Base-by-base conservation (phyloP, 2,329 filamentous ascomycete species). In the Zopfia rhizophila region DNA sequence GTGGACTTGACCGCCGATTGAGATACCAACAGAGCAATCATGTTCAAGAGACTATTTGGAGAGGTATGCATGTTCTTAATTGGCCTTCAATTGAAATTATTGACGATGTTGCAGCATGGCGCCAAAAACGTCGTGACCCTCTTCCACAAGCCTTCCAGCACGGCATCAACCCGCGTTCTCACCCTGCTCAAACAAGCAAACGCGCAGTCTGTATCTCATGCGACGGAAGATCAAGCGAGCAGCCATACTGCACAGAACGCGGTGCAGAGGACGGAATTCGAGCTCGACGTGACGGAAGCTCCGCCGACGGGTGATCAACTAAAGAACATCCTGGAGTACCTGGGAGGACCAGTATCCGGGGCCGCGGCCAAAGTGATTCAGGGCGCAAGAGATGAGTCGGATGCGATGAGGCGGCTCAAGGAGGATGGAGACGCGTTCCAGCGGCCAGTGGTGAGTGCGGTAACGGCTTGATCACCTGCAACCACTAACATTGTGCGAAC, bases 111-210 rank as follows among this genome's bases (percentile, higher is more conserved):
- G n/a, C 45, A 76, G 77, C 66, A 72, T 37, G 76, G 75, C 58
- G 71, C 73, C 53, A 79, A 78, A 64, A 92, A 97, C 78, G 90
- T 96, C 58, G 85, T 97, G 70, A 97, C 93, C 51, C 87, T 99
- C 79, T 99, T 97, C 81, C 92, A 97, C 82, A 89, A 90, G 73
- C 84, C 93, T 46, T 82, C 80, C 61, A 82, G 83, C 41, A 83
- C 88, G 16, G 81, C 87, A 55, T 97, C 92, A 3, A 78, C 84
- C 38, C 85, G 88, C 49, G 88, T 88, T 22, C 83, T 87, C 51
- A 87, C 83, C 29, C 76, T 96, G 40, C 83, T 97, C 50, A 95
- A 94, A 77, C 86, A 93, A 74, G 82, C 85, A 22, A 89, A 89
- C 18, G 86, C 88, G 35, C 84, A 84, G 35, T 85, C 90, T 10